phyloP scores from a whole-genome alignment of 163 green algal genomes.

The Trebouxia gelatinosa region DNA sequence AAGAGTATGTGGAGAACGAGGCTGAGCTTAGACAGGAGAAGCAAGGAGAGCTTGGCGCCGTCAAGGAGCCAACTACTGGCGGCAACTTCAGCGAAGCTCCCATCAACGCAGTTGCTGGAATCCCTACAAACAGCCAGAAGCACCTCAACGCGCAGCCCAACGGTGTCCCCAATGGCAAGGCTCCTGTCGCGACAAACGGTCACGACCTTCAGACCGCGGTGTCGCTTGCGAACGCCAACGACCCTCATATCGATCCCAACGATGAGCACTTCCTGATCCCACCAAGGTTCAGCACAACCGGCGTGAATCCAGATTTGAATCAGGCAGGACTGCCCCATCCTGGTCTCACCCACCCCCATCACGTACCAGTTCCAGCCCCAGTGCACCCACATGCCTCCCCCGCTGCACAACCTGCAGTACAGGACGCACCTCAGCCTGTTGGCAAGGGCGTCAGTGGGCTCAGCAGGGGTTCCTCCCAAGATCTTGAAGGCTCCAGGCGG shows the following conservation, averaged over 20 bases:
- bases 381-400: too few relatives aligned
- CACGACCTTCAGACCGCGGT: background rate
- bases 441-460: too few relatives aligned
- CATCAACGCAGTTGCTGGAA: too few relatives aligned
- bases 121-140: too few relatives aligned
- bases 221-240: constrained; percentile 1
- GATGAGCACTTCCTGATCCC: constrained; percentile 7
- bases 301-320: background rate
- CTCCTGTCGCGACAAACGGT: too few relatives aligned
- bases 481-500: background rate
- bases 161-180: too few relatives aligned
- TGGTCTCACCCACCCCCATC: background rate
- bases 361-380: background rate
- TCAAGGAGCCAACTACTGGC: constrained; percentile 21
- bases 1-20: constrained; percentile 8
- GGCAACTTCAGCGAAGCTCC: constrained; percentile 4
- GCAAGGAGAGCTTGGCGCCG: background rate
- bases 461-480: background rate
- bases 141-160: too few relatives aligned
- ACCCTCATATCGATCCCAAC: constrained; percentile 6
- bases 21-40: constrained; percentile 12
- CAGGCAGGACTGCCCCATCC: background rate
- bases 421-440: too few relatives aligned
- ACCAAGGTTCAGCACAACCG: background rate
- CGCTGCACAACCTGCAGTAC: too few relatives aligned